Evolutionary conservation across 352 stramenopile genomes (phyloP).

Genomic region (Thraustochytrium sp.): DNA sequence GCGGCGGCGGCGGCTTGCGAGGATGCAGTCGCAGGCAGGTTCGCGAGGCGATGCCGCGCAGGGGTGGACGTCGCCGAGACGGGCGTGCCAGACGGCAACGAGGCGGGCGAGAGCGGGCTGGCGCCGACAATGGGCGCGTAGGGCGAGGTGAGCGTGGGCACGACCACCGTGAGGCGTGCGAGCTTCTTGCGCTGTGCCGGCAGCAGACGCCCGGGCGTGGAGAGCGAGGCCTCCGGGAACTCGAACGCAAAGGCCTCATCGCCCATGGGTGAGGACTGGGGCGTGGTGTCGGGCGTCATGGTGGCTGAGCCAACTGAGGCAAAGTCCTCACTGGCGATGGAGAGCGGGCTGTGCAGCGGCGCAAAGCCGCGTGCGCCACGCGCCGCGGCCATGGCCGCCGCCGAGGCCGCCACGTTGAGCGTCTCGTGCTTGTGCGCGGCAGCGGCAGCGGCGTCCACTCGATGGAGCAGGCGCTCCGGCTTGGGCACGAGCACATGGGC

Average conservation of each 20-base stretch:
- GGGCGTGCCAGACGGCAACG: too few species aligned
- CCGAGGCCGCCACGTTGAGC: not conserved
- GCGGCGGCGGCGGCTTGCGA: not conserved
- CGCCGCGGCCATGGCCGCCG: not conserved
- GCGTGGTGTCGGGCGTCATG: not conserved
- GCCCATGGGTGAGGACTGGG: not conserved
- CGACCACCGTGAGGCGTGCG: too few species aligned
- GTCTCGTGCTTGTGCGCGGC: not conserved
- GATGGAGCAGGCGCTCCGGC: not conserved
- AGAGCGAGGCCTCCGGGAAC: too few species aligned
- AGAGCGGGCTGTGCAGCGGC: not conserved
- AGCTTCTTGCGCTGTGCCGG: too few species aligned
- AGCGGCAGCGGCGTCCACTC: not conserved
- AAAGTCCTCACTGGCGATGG: not conserved
- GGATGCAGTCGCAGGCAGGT: not conserved
- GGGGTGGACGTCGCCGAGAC: too few species aligned
- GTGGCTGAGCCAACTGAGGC: not conserved
- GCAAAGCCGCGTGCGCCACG: not conserved
- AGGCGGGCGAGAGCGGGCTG: too few species aligned
- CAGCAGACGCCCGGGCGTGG: not conserved
- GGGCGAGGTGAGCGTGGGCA: too few species aligned
- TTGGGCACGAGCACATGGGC: not conserved
- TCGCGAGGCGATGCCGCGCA: not conserved
- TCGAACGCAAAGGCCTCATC: not conserved
- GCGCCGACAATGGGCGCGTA: too few species aligned